Base-by-base conservation (phyloP, 139 green algal genomes). In the Chlamydomonas sphaeroides region DNA sequence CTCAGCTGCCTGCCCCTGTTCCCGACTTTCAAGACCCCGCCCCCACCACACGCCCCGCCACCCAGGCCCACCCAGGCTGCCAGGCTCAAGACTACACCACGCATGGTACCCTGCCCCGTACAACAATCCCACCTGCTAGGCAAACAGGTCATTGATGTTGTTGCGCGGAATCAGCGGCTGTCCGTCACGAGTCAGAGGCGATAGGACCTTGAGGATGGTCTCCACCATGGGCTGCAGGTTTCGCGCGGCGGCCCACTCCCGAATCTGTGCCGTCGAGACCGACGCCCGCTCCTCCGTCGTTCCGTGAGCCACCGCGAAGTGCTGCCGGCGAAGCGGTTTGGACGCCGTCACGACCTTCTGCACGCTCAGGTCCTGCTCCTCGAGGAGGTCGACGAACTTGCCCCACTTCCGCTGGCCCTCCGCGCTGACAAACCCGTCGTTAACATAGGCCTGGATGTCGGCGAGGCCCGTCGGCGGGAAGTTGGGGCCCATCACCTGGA, bases 61-160 rank as follows among this genome's bases (percentile, higher is more conserved):
- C 45, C 45, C 45, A 51, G 45, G 45, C 45, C 45, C 45, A 51
- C 45, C 30, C 61, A 66, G n/a, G n/a, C n/a, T n/a, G n/a, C n/a
- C n/a, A n/a, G 61, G 61, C 26, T 66, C 61, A 66, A 66, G 61
- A 66, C 61, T 66, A 38, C 61, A 66, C 61, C 61, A 66, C 30
- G 28, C 61, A 38, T 66, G 30, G 30, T 38, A 38, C 61, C 61
- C 61, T 66, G 61, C 26, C 61, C 61, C 30, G 61, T 66, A 66
- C 61, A 66, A 36, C 61, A 66, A 66, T 66, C 61, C 61, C 30
- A 38, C 61, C 61, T 66, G 26, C 61, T 66, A 66, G 30, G 61
- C 61, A 66, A 66, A 66, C 61, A 66, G 26, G 61, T 66, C 61
- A 30, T 66, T 38, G 61, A 66, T 66, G 61, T 66, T 38, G 61